Percentiles rank a stretch among this genome's conserved stretches.
phyloP scores from a whole-genome alignment of 2,329 filamentous ascomycete genomes.

The Nigrograna mackinnonii region DNA sequence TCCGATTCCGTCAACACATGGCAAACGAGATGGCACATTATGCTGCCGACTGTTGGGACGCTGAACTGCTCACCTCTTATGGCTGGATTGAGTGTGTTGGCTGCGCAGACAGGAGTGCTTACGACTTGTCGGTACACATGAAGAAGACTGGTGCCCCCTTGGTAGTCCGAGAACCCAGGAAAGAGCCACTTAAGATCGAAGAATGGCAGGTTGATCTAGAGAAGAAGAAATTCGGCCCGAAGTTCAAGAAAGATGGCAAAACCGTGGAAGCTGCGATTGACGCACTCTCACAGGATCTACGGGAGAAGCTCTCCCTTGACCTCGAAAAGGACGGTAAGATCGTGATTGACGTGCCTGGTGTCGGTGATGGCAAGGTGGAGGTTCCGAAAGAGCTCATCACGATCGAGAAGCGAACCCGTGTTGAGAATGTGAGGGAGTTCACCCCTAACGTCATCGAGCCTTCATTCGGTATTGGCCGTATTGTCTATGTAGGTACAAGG shows the following conservation, averaged over 20 bases:
- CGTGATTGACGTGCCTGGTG: slow-evolving; percentile 70
- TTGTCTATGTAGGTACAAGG: slow-evolving; percentile 67
- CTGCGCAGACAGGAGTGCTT: slow-evolving; percentile 93
- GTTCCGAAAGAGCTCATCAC: slow-evolving; percentile 77
- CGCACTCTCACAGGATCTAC: slow-evolving; percentile 76
- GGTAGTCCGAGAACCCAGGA: slow-evolving; percentile 79
- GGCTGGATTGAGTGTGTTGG: slow-evolving; percentile 99
- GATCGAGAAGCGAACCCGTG: slow-evolving; percentile 81
- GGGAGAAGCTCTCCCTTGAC: slow-evolving; percentile 76
- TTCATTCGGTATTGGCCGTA: slow-evolving; percentile 94
- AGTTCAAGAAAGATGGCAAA: slow-evolving; percentile 90
- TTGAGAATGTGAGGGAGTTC: slow-evolving; percentile 86
- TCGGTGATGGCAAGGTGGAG: slow-evolving; percentile 74
- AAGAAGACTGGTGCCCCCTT: slow-evolving; percentile 90
- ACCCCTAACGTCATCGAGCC: slow-evolving; percentile 97
- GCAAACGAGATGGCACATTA: slow-evolving; percentile 90
- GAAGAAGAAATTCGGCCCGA: slow-evolving; percentile 94
- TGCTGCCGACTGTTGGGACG: slow-evolving; percentile 96
- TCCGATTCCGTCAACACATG: slow-evolving; percentile 98
- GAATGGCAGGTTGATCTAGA: slow-evolving; percentile 88
- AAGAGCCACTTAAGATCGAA: slow-evolving; percentile 77
- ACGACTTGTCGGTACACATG: slow-evolving; percentile 88
- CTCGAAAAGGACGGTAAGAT: slow-evolving; percentile 76
- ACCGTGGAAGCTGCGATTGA: slow-evolving; percentile 79
- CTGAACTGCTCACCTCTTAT: slow-evolving; percentile 85